phyloP scores from a whole-genome alignment of 2,329 filamentous ascomycete genomes.

The Sporothrix brunneoviolacea region DNA sequence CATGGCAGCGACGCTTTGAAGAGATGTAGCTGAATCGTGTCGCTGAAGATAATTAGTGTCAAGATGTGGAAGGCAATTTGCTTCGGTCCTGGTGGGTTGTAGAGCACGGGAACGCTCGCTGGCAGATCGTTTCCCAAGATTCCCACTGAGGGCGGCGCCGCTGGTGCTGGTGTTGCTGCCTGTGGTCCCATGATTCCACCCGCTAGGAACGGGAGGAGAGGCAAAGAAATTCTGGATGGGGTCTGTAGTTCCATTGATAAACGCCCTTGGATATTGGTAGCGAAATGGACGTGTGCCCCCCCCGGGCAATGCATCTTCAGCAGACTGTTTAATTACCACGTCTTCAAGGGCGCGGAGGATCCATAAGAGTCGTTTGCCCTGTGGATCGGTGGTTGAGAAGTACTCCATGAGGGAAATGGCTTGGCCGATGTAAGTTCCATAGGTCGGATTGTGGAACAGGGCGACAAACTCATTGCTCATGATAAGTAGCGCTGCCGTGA shows the following conservation, averaged over 20 bases:
- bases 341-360: conserved; percentile 44
- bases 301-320: neutral
- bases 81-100: no score
- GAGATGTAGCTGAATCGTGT: no score
- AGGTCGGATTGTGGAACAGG: conserved; percentile 39
- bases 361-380: conserved; percentile 42
- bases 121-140: no score
- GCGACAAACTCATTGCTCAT: conserved; percentile 50
- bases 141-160: no score
- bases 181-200: no score
- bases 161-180: neutral
- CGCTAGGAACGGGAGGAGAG: neutral
- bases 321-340: conserved; percentile 28
- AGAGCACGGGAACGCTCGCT: no score
- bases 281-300: conserved; percentile 9
- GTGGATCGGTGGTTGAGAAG: conserved; percentile 41
- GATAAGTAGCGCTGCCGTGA: conserved; percentile 47
- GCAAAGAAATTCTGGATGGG: conserved; percentile 22
- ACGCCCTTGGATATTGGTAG: conserved; percentile 18
- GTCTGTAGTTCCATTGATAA: conserved; percentile 13
- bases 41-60: no score
- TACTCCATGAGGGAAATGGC: conserved; percentile 44
- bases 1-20: no score
- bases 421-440: conserved; percentile 33
- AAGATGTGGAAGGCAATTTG: no score